Conservation (phyloP, 805 yeast genomes). For the Yamadazyma phyllophila region DNA sequence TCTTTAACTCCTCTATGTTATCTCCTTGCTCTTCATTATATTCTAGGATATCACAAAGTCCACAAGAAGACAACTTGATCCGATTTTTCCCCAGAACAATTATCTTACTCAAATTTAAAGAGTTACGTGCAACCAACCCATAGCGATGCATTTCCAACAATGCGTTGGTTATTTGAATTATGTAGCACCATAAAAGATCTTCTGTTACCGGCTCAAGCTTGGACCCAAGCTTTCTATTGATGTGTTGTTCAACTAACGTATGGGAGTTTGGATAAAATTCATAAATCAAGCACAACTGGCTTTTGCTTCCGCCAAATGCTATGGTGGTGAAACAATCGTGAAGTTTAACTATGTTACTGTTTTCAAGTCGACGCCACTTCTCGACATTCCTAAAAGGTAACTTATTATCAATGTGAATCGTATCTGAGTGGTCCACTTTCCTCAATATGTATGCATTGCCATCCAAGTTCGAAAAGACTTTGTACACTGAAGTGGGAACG, state of each 20-base stretch:
- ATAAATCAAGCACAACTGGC: conserved; percentile 70
- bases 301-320: conserved; percentile 69
- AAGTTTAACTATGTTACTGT: conserved; percentile 61
- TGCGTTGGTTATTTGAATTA: conserved; percentile 73
- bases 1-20: conserved; percentile 34
- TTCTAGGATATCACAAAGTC: conserved; percentile 64
- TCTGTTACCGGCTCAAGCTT: conserved; percentile 57
- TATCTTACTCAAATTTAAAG: conserved; percentile 63
- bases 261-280: conserved; percentile 80
- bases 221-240: conserved; percentile 40
- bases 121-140: conserved; percentile 60
- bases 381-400: conserved; percentile 58
- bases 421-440: conserved; percentile 51
- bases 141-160: conserved; percentile 61
- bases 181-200: conserved; percentile 68
- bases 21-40: conserved; percentile 24
- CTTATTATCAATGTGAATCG: conserved; percentile 38
- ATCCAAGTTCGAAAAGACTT: conserved; percentile 74
- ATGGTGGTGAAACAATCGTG: conserved; percentile 84
- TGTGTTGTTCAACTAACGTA: conserved; percentile 69
- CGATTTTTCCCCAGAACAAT: conserved; percentile 71
- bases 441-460: conserved; percentile 77
- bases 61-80: conserved; percentile 68
- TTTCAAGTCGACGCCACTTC: conserved; percentile 59
- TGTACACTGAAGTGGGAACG: conserved; percentile 62